These are phyloP conservation scores for Plicaturopsis crispa DNA, from an alignment of 768 basidiomycete genomes.

Conservation along the genomic window DNA sequence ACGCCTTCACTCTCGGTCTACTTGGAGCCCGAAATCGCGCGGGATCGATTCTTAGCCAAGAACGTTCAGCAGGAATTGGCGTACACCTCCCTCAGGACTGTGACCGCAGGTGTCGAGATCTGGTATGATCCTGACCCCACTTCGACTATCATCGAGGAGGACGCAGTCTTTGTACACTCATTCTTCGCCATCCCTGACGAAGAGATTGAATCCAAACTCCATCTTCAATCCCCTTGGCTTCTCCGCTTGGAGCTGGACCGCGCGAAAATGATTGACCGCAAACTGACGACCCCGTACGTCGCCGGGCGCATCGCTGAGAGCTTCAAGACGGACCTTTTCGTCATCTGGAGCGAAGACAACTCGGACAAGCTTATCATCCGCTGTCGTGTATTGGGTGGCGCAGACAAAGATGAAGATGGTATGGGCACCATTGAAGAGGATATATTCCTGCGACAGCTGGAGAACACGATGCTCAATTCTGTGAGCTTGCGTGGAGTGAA, in stretches of 20 bases:
- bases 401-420: slow-evolving; percentile 82
- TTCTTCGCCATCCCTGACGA: slow-evolving; percentile 99
- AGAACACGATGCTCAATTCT: slow-evolving; percentile 93
- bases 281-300: slow-evolving; percentile 91
- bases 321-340: slow-evolving; percentile 93
- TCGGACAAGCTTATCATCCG: slow-evolving; percentile 96
- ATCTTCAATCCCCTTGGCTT: slow-evolving; percentile 94
- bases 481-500: slow-evolving; percentile 92
- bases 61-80: slow-evolving; percentile 90
- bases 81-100: slow-evolving; percentile 87
- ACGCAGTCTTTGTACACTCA: slow-evolving; percentile 90
- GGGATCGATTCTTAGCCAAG: slow-evolving; percentile 62
- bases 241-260: slow-evolving; percentile 95
- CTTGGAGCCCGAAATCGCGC: slow-evolving; percentile 63
- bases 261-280: slow-evolving; percentile 96
- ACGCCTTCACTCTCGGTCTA: slow-evolving; percentile 95
- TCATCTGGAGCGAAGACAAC: slow-evolving; percentile 99
- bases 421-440: slow-evolving; percentile 80
- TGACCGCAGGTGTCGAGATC: slow-evolving; percentile 93
- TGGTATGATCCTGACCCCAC: slow-evolving; percentile 95
- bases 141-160: slow-evolving; percentile 93
- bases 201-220: slow-evolving; percentile 84
- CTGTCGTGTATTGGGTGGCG: slow-evolving; percentile 82
- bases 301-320: slow-evolving; percentile 89
- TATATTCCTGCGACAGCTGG: slow-evolving; percentile 90